These are phyloP conservation scores for Juglanconis sp. DNA, from an alignment of 2,329 filamentous ascomycete species.

Conservation along the genomic window DNA sequence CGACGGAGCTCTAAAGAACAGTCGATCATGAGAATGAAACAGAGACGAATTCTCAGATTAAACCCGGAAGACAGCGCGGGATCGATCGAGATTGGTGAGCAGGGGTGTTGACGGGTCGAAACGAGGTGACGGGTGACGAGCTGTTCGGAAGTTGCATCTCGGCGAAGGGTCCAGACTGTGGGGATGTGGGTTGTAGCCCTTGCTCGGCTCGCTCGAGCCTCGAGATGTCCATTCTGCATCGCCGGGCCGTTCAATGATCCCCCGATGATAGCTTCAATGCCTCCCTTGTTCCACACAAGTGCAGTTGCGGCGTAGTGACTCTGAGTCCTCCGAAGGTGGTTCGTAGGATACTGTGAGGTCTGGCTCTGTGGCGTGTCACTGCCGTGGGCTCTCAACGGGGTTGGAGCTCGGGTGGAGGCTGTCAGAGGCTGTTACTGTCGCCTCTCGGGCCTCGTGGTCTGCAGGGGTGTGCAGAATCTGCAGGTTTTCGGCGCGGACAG, in stretches of 20 bases:
- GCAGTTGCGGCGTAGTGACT: too few species aligned
- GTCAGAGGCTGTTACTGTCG: not conserved
- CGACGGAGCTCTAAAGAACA: too few species aligned
- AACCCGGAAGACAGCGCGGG: slow-evolving; percentile 1
- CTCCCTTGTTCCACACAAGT: too few species aligned
- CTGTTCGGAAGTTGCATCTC: slow-evolving; percentile 10
- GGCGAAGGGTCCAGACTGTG: not conserved
- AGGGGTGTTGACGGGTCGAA: slow-evolving; percentile 13
- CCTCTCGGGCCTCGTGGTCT: slow-evolving; percentile 10
- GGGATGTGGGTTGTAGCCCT: not conserved
- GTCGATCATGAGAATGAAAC: not conserved
- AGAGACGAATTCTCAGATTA: not conserved
- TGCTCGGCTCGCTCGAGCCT: not conserved
- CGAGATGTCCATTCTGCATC: not conserved
- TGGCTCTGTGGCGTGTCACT: not conserved
- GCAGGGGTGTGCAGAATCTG: slow-evolving; percentile 17
- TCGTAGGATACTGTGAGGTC: not conserved
- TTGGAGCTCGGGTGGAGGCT: not conserved
- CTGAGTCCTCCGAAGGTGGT: not conserved
- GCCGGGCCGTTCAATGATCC: not conserved
- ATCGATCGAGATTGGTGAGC: slow-evolving; percentile 10
- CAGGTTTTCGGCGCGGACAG: slow-evolving; percentile 14
- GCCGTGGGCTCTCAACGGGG: not conserved
- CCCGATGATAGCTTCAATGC: too few species aligned
- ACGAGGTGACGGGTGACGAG: slow-evolving; percentile 4